phyloP scores from a whole-genome alignment of 305 asterid genomes.

The Fraxinus angustifolia region DNA sequence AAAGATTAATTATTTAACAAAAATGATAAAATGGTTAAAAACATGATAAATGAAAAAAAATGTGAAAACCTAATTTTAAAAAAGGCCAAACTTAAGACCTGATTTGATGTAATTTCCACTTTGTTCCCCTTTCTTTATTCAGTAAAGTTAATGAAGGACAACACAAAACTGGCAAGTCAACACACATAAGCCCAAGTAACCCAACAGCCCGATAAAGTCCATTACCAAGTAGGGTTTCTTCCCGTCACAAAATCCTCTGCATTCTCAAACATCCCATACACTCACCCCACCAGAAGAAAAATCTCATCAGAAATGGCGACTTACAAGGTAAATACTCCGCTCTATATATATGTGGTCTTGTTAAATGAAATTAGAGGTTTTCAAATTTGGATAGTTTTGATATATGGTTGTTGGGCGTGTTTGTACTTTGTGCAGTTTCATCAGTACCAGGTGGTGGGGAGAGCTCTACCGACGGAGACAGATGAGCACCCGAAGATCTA shows the following conservation, averaged over 20 bases:
- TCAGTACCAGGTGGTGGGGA: slow-evolving; percentile 87
- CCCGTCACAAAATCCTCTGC: slow-evolving; percentile 12
- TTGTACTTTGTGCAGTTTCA: slow-evolving; percentile 52
- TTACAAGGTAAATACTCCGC: slow-evolving; percentile 33
- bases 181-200: not conserved
- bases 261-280: not conserved
- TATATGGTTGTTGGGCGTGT: not conserved
- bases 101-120: too few relatives aligned
- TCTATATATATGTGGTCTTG: not conserved
- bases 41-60: too few relatives aligned
- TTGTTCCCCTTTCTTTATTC: too few relatives aligned
- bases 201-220: not conserved
- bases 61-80: too few relatives aligned
- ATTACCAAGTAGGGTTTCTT: slow-evolving; percentile 23
- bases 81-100: too few relatives aligned
- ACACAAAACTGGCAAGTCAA: too few relatives aligned
- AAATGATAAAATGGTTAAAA: too few relatives aligned
- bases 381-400: not conserved
- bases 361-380: not conserved
- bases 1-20: too few relatives aligned
- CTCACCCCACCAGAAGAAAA: not conserved
- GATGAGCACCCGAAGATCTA: slow-evolving; percentile 83
- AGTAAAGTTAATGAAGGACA: too few relatives aligned
- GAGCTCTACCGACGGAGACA: slow-evolving; percentile 75
- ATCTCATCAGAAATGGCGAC: slow-evolving; percentile 43